Percentiles rank a stretch among this genome's conserved stretches.
These are phyloP conservation scores for Neopestalotiopsis sp. DNA, from an alignment of 2,329 filamentous ascomycete genomes.

Conservation along the genomic window DNA sequence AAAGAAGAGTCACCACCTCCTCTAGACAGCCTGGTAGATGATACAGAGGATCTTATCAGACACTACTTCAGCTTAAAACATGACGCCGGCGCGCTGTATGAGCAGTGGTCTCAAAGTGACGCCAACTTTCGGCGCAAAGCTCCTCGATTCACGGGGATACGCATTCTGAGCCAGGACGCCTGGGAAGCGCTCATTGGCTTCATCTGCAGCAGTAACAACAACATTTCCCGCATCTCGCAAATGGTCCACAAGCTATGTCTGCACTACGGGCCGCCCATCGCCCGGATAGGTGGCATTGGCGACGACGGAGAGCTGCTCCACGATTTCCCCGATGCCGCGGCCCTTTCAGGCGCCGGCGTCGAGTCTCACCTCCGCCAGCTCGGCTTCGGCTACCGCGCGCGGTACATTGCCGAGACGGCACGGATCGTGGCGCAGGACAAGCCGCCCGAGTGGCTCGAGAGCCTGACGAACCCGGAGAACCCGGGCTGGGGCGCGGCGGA, in stretches of 20 bases:
- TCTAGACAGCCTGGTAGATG: slow-evolving; percentile 49
- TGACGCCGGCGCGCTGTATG: slow-evolving; percentile 78
- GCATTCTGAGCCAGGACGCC: slow-evolving; percentile 91
- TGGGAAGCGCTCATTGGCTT: slow-evolving; percentile 95
- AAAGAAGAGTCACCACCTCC: slow-evolving; percentile 27
- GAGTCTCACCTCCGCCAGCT: slow-evolving; percentile 80
- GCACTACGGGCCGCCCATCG: slow-evolving; percentile 82
- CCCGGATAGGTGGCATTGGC: slow-evolving; percentile 61
- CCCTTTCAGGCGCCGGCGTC: slow-evolving; percentile 74
- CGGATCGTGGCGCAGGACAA: slow-evolving; percentile 70
- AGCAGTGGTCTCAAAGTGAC: slow-evolving; percentile 80
- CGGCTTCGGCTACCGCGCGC: slow-evolving; percentile 93
- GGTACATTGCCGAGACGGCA: slow-evolving; percentile 89
- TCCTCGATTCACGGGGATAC: slow-evolving; percentile 84
- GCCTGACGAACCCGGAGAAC: slow-evolving; percentile 77
- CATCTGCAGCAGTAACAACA: slow-evolving; percentile 99
- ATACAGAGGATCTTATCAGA: slow-evolving; percentile 74
- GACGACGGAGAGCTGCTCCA: slow-evolving; percentile 66
- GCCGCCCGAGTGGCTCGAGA: slow-evolving; percentile 76
- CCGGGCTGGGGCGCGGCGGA: slow-evolving; percentile 58
- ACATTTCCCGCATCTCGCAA: slow-evolving; percentile 91
- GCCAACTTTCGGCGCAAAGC: slow-evolving; percentile 89
- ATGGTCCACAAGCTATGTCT: slow-evolving; percentile 94
- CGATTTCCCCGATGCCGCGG: slow-evolving; percentile 81
- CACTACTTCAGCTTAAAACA: slow-evolving; percentile 88